A percentile compares a stretch with the other conserved stretches of the same genome.
These are phyloP conservation scores for Antrodiella citrinella DNA, from an alignment of 768 basidiomycete genomes.

Conservation along the genomic window DNA sequence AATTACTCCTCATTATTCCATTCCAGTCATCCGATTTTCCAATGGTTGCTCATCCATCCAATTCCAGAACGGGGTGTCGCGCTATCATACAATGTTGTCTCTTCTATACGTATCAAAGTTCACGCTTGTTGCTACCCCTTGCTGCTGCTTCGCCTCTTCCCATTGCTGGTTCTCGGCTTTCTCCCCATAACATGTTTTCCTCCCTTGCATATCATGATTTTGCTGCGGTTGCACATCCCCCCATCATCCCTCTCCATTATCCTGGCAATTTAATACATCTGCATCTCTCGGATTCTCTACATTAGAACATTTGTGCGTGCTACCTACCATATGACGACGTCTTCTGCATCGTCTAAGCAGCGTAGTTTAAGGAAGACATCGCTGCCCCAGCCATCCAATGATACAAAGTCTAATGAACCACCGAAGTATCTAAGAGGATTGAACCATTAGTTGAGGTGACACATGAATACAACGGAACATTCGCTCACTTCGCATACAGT, in stretches of 20 bases:
- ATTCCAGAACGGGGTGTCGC: background rate
- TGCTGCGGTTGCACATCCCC: conserved; percentile 10
- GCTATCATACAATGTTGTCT: background rate
- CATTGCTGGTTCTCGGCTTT: no score
- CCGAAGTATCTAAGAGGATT: conserved; percentile 87
- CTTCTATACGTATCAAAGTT: background rate
- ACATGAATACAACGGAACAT: background rate
- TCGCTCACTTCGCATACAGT: conserved; percentile 56
- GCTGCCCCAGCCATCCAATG: conserved; percentile 79
- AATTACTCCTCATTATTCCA: background rate
- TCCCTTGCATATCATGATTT: background rate
- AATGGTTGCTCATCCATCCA: background rate
- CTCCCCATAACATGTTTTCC: no score
- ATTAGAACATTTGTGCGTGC: background rate
- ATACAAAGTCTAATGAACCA: conserved; percentile 73
- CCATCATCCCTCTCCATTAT: conserved; percentile 10
- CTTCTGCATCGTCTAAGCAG: conserved; percentile 43
- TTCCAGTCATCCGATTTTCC: no score
- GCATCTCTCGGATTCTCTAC: background rate
- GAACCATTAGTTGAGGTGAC: no score
- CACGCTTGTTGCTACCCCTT: background rate
- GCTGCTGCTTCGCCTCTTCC: background rate
- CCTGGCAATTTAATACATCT: conserved; percentile 16
- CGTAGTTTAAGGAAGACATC: conserved; percentile 50
- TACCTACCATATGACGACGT: conserved; percentile 35